Percentiles rank a stretch among this genome's conserved stretches.
These are phyloP conservation scores for Lecanicillium sp. DNA, from an alignment of 2,329 filamentous ascomycete species.

Conservation along the genomic window DNA sequence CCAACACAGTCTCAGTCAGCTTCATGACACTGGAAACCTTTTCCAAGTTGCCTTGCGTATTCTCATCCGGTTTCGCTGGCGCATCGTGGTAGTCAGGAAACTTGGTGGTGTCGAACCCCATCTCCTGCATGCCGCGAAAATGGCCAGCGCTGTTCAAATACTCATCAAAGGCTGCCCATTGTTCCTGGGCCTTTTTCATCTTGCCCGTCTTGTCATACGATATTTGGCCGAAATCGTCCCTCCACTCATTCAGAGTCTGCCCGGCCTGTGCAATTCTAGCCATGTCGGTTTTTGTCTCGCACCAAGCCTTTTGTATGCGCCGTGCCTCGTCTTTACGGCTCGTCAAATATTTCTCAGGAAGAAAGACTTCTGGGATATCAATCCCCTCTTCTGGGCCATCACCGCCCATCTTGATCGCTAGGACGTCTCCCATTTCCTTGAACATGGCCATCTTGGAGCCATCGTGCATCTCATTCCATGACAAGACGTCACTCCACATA, in stretches of 20 bases:
- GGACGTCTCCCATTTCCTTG: conserved; percentile 39
- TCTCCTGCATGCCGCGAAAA: conserved; percentile 28
- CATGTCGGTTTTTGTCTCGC: conserved; percentile 22
- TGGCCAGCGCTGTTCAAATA: conserved; percentile 28
- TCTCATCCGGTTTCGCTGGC: conserved; percentile 26
- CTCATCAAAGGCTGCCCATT: conserved; percentile 23
- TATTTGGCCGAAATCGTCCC: conserved; percentile 17
- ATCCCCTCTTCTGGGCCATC: conserved; percentile 34
- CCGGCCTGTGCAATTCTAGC: conserved; percentile 17
- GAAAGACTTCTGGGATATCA: conserved; percentile 44
- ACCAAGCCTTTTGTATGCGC: conserved; percentile 32
- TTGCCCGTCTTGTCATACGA: conserved; percentile 21
- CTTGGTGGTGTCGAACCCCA: conserved; percentile 28
- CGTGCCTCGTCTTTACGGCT: conserved; percentile 36
- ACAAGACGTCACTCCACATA: conserved; percentile 38
- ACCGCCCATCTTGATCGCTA: conserved; percentile 38
- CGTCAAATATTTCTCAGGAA: conserved; percentile 46
- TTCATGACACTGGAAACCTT: conserved; percentile 26
- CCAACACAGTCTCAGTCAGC: conserved; percentile 23
- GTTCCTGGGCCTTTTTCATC: conserved; percentile 20
- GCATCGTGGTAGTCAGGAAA: conserved; percentile 31
- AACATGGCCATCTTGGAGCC: conserved; percentile 35
- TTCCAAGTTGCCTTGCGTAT: conserved; percentile 20
- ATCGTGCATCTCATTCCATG: conserved; percentile 25
- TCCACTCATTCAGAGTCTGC: conserved; percentile 18